phyloP scores from a whole-genome alignment of 441 rosid genomes.

The Cnidoscolus chayamansa region DNA sequence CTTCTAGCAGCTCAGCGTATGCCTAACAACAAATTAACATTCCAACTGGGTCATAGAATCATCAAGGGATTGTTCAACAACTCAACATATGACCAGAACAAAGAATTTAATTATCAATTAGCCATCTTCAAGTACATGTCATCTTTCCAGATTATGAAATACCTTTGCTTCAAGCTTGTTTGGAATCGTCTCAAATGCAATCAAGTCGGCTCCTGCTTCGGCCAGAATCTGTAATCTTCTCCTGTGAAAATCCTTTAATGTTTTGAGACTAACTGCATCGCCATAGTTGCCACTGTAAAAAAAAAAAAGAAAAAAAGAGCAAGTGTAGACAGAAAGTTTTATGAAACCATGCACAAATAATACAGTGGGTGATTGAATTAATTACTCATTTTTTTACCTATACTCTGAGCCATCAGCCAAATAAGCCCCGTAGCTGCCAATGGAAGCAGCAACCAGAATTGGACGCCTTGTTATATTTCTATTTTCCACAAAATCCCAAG shows the following conservation, averaged over 20 bases:
- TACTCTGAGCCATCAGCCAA: constrained; percentile 94
- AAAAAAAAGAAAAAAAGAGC: too few species aligned
- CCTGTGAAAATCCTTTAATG: constrained; percentile 81
- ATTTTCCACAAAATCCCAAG: constrained; percentile 44
- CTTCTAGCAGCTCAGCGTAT: constrained; percentile 7
- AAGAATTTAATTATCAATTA: too few species aligned
- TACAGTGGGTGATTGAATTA: too few species aligned
- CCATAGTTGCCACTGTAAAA: constrained; percentile 58
- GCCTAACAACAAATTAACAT: constrained; percentile 11
- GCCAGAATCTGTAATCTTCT: constrained; percentile 73
- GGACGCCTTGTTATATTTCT: constrained; percentile 41
- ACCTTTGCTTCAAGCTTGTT: constrained; percentile 89
- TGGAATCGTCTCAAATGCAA: constrained; percentile 88
- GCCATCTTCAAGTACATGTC: too few species aligned
- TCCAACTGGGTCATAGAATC: neutral
- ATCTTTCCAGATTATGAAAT: neutral
- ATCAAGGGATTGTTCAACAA: neutral
- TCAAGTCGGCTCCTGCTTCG: constrained; percentile 62
- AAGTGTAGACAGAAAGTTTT: too few species aligned
- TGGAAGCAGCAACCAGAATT: constrained; percentile 71
- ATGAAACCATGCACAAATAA: neutral
- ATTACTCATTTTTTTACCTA: constrained; percentile 35
- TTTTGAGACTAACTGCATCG: constrained; percentile 49
- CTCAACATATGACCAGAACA: neutral
- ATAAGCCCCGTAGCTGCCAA: constrained; percentile 98